Evolutionary conservation across 768 basidiomycete species (phyloP).

Genomic region (Pholiota molesta): DNA sequence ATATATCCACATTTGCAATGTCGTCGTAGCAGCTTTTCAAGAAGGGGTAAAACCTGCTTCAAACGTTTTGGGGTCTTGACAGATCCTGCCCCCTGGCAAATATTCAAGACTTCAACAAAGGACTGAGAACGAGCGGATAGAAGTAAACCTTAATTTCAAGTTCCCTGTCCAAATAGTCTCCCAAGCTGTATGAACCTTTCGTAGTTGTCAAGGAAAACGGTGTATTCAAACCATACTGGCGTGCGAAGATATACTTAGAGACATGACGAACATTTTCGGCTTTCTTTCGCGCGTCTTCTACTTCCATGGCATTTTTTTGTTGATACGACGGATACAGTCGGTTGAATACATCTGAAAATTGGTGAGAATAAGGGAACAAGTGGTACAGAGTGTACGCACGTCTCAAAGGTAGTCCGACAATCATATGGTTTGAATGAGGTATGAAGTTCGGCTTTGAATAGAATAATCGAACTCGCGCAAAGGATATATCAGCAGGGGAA

Average conservation of each 20-base stretch:
- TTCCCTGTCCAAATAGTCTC: conserved; percentile 65
- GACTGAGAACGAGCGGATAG: neutral
- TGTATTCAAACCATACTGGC: conserved; percentile 69
- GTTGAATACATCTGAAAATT: conserved; percentile 64
- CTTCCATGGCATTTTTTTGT: conserved; percentile 5
- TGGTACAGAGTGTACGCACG: conserved; percentile 46
- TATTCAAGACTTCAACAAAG: neutral
- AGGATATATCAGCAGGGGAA: conserved; percentile 51
- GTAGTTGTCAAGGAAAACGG: conserved; percentile 46
- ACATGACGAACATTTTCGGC: conserved; percentile 60
- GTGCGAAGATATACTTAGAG: conserved; percentile 84
- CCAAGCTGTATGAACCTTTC: conserved; percentile 31
- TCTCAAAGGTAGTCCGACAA: conserved; percentile 67
- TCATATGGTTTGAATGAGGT: conserved; percentile 50
- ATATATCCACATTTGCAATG: conserved; percentile 75
- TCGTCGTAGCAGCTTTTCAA: conserved; percentile 66
- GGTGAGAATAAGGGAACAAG: conserved; percentile 3
- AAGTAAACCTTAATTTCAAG: conserved; percentile 64
- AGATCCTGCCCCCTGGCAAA: conserved; percentile 33
- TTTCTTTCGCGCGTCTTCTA: conserved; percentile 34
- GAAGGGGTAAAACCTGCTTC: conserved; percentile 50
- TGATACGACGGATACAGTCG: conserved; percentile 48
- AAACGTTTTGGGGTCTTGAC: conserved; percentile 78
- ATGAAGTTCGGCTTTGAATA: conserved; percentile 63
- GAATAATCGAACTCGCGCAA: conserved; percentile 63